Evolutionary conservation across 2,329 filamentous ascomycete species (phyloP).

Genomic region (Myriangium duriaei): DNA sequence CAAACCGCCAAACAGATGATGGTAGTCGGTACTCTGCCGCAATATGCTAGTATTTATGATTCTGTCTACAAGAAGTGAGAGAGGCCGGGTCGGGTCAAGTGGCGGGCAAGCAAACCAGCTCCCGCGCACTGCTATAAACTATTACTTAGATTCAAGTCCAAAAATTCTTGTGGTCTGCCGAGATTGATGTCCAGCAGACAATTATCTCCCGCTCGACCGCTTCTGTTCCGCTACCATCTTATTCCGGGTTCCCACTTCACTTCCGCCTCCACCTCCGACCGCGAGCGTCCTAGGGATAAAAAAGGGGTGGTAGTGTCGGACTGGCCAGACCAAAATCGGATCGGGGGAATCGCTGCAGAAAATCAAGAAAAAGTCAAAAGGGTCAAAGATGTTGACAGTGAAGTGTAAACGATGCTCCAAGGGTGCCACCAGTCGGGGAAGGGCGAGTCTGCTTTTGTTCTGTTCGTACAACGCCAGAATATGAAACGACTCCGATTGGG

Average conservation of each 20-base stretch:
- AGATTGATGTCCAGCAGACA: too few species aligned
- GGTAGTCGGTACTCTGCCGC: too few species aligned
- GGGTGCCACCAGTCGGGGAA: neutral
- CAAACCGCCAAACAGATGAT: too few species aligned
- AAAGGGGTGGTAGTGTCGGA: neutral
- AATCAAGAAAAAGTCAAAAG: constrained; percentile 7
- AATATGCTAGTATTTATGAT: neutral
- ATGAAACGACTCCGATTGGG: neutral
- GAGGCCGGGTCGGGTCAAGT: too few species aligned
- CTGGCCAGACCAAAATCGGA: constrained; percentile 1
- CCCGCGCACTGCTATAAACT: neutral
- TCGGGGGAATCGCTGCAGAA: constrained; percentile 10
- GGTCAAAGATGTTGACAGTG: constrained; percentile 11
- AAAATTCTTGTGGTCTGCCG: too few species aligned
- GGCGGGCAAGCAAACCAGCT: too few species aligned
- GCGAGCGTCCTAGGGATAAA: neutral
- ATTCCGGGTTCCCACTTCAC: too few species aligned
- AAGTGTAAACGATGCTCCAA: constrained; percentile 8
- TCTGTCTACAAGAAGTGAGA: neutral
- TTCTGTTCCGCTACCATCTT: neutral
- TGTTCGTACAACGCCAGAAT: neutral
- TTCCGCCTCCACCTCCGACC: neutral
- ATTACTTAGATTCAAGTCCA: neutral
- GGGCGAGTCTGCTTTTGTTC: neutral
- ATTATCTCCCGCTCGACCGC: too few species aligned